Evolutionary conservation across 805 yeast genomes (phyloP).

Genomic region (Hanseniaspora taiwanica): DNA sequence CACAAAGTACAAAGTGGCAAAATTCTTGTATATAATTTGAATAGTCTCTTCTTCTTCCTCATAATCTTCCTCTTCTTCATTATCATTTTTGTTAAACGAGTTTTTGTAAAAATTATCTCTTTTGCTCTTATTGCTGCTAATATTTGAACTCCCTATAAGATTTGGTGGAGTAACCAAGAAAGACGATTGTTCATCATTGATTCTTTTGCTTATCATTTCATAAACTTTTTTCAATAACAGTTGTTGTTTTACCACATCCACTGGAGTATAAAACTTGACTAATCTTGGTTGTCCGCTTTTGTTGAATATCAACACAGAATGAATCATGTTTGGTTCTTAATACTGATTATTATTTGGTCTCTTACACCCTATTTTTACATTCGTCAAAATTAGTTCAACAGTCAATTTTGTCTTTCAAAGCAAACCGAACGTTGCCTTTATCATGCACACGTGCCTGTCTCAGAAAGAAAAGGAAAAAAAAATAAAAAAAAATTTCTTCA

Average conservation of each 20-base stretch:
- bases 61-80: slow-evolving; percentile 19
- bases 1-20: slow-evolving; percentile 92
- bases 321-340: slow-evolving; percentile 42
- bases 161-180: slow-evolving; percentile 83
- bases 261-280: slow-evolving; percentile 83
- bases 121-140: slow-evolving; percentile 1
- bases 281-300: slow-evolving; percentile 83
- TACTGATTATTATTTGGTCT: neutral
- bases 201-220: slow-evolving; percentile 58
- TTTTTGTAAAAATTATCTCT: slow-evolving; percentile 3
- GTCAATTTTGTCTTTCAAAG: too few relatives aligned
- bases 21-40: slow-evolving; percentile 83
- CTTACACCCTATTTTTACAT: neutral
- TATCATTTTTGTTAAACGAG: slow-evolving; percentile 17
- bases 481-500: neutral
- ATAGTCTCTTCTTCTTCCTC: slow-evolving; percentile 49
- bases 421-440: neutral
- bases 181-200: slow-evolving; percentile 62
- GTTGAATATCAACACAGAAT: slow-evolving; percentile 77
- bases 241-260: slow-evolving; percentile 73
- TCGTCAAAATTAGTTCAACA: too few relatives aligned
- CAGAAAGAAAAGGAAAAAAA: neutral
- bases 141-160: slow-evolving; percentile 3
- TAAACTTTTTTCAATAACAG: slow-evolving; percentile 70
- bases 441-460: neutral